Conservation (phyloP, 805 yeast species). For the Jamesozyma rosinii region DNA sequence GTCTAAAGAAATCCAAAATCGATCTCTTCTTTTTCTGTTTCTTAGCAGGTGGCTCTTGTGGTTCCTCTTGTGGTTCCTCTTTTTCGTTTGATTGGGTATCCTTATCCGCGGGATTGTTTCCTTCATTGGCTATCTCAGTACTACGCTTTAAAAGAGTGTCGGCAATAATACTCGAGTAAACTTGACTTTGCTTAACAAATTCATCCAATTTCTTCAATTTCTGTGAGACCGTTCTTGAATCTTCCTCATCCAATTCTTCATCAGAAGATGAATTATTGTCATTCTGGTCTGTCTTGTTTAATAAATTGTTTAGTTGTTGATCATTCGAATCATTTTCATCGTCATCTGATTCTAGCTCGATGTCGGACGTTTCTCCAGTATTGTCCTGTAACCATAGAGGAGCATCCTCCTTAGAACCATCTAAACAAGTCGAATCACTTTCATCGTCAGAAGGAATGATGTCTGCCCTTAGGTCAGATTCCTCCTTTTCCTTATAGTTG, state of each 20-base stretch:
- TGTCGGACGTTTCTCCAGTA: conserved; percentile 7
- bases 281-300: conserved; percentile 4
- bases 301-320: conserved; percentile 10
- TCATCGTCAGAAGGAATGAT: conserved; percentile 11
- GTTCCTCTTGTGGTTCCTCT: conserved; percentile 12
- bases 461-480: conserved; percentile 23
- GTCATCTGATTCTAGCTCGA: conserved; percentile 22
- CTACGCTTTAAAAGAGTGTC: conserved; percentile 49
- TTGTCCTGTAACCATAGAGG: conserved; percentile 25
- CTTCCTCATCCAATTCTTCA: conserved; percentile 22
- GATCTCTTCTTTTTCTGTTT: conserved; percentile 12
- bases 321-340: conserved; percentile 9
- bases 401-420: conserved; percentile 2
- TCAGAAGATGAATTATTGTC: conserved; percentile 9
- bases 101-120: too few relatives aligned
- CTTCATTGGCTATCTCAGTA: conserved; percentile 36
- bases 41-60: conserved; percentile 11
- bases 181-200: conserved; percentile 77
- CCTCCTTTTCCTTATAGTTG: conserved; percentile 24
- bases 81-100: conserved; percentile 15
- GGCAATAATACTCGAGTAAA: conserved; percentile 78
- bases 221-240: conserved; percentile 40
- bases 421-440: conserved; percentile 1
- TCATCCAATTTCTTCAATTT: conserved; percentile 61
- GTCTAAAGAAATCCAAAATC: conserved; percentile 20